Evolutionary conservation across 1,284 basidiomycete species (phyloP).

Genomic region (Albatrellus sp.): DNA sequence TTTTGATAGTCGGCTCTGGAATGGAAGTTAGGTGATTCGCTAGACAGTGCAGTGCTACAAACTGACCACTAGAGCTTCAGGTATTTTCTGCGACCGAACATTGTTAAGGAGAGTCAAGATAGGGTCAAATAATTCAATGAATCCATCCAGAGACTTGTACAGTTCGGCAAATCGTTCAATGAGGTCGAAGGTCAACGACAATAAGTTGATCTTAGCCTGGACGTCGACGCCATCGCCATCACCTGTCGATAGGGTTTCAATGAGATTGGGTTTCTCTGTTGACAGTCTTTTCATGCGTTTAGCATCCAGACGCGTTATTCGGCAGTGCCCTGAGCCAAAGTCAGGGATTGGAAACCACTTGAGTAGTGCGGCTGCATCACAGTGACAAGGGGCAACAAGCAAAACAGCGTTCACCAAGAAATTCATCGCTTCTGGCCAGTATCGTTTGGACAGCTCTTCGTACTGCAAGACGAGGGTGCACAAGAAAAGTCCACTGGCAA

Average conservation of each 20-base stretch:
- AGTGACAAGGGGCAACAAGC: conserved; percentile 58
- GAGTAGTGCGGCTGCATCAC: conserved; percentile 38
- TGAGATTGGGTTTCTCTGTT: conserved; percentile 35
- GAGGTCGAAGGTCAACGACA: conserved; percentile 52
- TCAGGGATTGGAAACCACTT: conserved; percentile 68
- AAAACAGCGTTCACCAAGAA: conserved; percentile 66
- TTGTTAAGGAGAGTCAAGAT: conserved; percentile 45
- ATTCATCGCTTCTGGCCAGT: conserved; percentile 85
- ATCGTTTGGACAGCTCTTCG: conserved; percentile 74
- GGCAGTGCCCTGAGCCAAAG: conserved; percentile 31
- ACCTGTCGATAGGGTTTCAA: conserved; percentile 21
- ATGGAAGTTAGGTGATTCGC: conserved; percentile 1
- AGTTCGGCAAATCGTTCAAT: conserved; percentile 58
- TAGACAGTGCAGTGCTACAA: not conserved
- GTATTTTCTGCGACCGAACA: conserved; percentile 36
- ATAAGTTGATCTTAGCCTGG: conserved; percentile 56
- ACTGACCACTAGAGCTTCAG: conserved; percentile 45
- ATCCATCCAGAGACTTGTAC: conserved; percentile 71
- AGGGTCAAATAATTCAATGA: conserved; percentile 76
- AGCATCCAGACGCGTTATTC: conserved; percentile 23
- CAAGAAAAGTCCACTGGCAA: conserved; percentile 83
- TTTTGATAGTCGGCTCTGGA: conserved; percentile 31
- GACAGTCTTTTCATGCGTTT: conserved; percentile 28
- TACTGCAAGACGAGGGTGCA: conserved; percentile 77
- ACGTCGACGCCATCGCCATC: conserved; percentile 26